A percentile compares a stretch with the other conserved stretches of the same genome.
Evolutionary conservation across 139 green algal genomes (phyloP).

Genomic region (Spirogloea muscicola): DNA sequence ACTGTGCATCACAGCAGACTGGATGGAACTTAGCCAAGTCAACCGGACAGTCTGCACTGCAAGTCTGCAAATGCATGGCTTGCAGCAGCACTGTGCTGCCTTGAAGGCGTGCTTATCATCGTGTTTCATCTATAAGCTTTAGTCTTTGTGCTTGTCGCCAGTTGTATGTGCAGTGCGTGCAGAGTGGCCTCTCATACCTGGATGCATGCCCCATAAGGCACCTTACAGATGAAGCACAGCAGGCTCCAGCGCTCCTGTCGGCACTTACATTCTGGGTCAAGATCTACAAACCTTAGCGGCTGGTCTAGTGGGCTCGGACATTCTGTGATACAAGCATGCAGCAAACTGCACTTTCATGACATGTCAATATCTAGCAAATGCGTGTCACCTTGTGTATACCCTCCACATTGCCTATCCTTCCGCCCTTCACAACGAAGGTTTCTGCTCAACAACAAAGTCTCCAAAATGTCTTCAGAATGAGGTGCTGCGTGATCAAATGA

Average conservation of each 20-base stretch:
- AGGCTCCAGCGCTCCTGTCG: conserved; percentile 40
- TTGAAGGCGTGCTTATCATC: too few species aligned
- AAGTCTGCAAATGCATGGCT: too few species aligned
- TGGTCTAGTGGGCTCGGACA: not conserved
- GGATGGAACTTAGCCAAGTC: too few species aligned
- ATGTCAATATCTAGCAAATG: too few species aligned
- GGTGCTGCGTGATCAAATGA: not conserved
- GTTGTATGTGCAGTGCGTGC: too few species aligned
- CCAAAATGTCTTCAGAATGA: not conserved
- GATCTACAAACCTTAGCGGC: not conserved
- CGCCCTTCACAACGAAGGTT: conserved; percentile 17
- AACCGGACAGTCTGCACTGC: too few species aligned
- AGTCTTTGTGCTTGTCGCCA: too few species aligned
- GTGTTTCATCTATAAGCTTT: too few species aligned
- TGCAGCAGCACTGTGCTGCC: too few species aligned
- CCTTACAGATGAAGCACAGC: conserved; percentile 64
- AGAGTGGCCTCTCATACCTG: too few species aligned
- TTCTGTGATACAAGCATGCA: not conserved
- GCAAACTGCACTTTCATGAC: not conserved
- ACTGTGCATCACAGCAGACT: too few species aligned
- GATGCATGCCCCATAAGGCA: conserved; percentile 73
- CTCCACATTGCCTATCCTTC: not conserved
- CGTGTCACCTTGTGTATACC: conserved; percentile 19
- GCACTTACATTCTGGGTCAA: not conserved
- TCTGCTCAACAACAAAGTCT: too few species aligned